These are phyloP conservation scores for Aspergillus latus DNA, from an alignment of 2,329 filamentous ascomycete species.

Conservation along the genomic window DNA sequence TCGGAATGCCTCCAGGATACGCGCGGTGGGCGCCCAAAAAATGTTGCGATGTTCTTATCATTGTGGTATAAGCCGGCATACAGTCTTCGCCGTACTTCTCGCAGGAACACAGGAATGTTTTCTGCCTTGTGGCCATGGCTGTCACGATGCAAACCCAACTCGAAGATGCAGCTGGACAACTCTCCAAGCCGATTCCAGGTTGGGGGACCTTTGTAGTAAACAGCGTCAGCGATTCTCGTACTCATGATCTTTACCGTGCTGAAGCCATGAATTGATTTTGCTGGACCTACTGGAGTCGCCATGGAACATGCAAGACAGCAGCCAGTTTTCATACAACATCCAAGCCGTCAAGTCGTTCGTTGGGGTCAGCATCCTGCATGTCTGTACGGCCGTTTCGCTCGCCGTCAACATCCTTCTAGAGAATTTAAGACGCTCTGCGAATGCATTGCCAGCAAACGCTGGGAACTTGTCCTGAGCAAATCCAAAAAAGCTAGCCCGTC, in stretches of 20 bases:
- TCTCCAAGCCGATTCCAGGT: slow-evolving; percentile 30
- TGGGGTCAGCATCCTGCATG: slow-evolving; percentile 40
- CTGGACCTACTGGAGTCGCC: slow-evolving; percentile 36
- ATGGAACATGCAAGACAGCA: slow-evolving; percentile 37
- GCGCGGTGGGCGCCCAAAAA: slow-evolving; percentile 29
- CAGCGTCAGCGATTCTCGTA: neutral
- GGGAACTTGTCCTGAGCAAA: slow-evolving; percentile 20
- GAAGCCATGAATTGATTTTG: neutral
- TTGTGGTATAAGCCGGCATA: slow-evolving; percentile 30
- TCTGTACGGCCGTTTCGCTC: slow-evolving; percentile 38
- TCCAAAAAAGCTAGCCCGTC: slow-evolving; percentile 27
- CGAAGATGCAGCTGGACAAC: slow-evolving; percentile 29
- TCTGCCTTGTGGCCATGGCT: slow-evolving; percentile 14
- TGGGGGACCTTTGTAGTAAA: slow-evolving; percentile 17
- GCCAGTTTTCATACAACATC: slow-evolving; percentile 36
- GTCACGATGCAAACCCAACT: slow-evolving; percentile 29
- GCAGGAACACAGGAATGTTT: slow-evolving; percentile 22
- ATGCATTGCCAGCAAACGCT: neutral
- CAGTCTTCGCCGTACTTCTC: slow-evolving; percentile 26
- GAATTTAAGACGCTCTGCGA: slow-evolving; percentile 20
- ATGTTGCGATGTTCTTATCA: slow-evolving; percentile 32
- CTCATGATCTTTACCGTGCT: neutral
- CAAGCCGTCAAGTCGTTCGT: slow-evolving; percentile 40
- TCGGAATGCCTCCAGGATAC: slow-evolving; percentile 27
- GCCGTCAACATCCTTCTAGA: slow-evolving; percentile 30